Conservation (phyloP, 2,329 filamentous ascomycete species). For the Aspergillus candidus region DNA sequence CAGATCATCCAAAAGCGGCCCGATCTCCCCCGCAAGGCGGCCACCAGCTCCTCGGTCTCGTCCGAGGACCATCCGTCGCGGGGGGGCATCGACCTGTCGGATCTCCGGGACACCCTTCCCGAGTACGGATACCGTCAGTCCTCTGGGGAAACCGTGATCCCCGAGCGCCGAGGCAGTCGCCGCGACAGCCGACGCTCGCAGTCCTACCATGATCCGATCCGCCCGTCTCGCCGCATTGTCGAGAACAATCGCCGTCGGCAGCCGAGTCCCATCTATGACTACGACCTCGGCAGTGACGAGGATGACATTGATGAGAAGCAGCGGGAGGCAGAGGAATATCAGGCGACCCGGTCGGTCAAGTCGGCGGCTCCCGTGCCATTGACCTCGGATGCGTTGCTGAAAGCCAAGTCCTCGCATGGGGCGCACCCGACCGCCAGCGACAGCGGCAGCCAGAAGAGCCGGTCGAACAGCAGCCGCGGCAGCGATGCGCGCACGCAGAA, state of each 20-base stretch:
- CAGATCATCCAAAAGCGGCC: slow-evolving; percentile 35
- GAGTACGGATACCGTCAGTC: slow-evolving; percentile 26
- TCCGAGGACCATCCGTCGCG: slow-evolving; percentile 27
- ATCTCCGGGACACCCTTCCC: slow-evolving; percentile 28
- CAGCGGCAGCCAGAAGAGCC: slow-evolving; percentile 37
- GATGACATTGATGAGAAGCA: slow-evolving; percentile 34
- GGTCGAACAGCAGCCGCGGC: slow-evolving; percentile 37
- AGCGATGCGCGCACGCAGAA: slow-evolving; percentile 31
- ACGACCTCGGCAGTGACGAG: slow-evolving; percentile 12
- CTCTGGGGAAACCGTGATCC: slow-evolving; percentile 25
- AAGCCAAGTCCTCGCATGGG: slow-evolving; percentile 20
- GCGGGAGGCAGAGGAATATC: slow-evolving; percentile 35
- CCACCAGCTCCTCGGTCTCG: slow-evolving; percentile 23
- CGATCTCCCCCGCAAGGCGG: slow-evolving; percentile 26
- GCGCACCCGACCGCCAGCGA: slow-evolving; percentile 30
- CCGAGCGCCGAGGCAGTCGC: slow-evolving; percentile 31
- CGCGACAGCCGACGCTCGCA: slow-evolving; percentile 23
- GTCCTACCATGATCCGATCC: slow-evolving; percentile 28
- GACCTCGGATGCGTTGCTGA: slow-evolving; percentile 30
- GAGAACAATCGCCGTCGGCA: slow-evolving; percentile 32
- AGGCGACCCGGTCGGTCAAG: slow-evolving; percentile 28
- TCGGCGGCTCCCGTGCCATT: slow-evolving; percentile 21
- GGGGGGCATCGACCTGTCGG: slow-evolving; percentile 28
- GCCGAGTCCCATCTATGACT: slow-evolving; percentile 24
- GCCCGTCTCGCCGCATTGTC: slow-evolving; percentile 28